phyloP scores from a whole-genome alignment of 768 basidiomycete species.

The Tubosaeta brunneosetosa region DNA sequence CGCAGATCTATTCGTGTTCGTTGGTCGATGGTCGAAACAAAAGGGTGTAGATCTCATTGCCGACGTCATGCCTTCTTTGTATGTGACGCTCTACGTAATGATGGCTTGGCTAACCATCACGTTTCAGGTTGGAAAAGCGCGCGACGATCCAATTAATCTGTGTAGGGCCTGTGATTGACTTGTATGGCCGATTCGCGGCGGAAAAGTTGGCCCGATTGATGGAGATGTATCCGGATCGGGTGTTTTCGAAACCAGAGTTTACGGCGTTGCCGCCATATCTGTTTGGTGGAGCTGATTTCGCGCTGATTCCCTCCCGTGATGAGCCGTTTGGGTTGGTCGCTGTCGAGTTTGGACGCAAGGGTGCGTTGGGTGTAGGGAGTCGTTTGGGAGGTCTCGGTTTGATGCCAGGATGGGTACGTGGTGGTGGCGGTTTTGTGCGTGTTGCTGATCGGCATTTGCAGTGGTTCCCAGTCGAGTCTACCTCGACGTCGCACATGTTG shows the following conservation, averaged over 20 bases:
- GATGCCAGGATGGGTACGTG: conserved; percentile 94
- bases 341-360: conserved; percentile 94
- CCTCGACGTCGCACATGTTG: conserved; percentile 87
- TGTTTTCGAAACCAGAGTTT: conserved; percentile 96
- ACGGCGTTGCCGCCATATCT: conserved; percentile 89
- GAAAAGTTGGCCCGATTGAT: conserved; percentile 90
- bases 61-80: conserved; percentile 89
- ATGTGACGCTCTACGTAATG: conserved; percentile 26
- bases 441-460: conserved; percentile 25
- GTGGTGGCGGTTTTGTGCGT: too few species aligned
- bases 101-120: not conserved
- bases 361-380: conserved; percentile 92
- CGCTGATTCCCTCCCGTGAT: conserved; percentile 91
- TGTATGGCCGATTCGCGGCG: conserved; percentile 93
- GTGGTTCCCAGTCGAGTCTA: conserved; percentile 98
- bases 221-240: conserved; percentile 92
- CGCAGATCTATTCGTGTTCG: conserved; percentile 91
- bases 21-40: conserved; percentile 97
- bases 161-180: conserved; percentile 92
- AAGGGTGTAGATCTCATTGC: conserved; percentile 98
- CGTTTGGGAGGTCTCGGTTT: conserved; percentile 91
- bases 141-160: conserved; percentile 81
- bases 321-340: conserved; percentile 96
- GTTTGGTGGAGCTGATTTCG: conserved; percentile 94
- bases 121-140: conserved; percentile 71